Evolutionary conservation across 495 filamentous ascomycete species (phyloP).

Genomic region (Neurospora tetraspora): DNA sequence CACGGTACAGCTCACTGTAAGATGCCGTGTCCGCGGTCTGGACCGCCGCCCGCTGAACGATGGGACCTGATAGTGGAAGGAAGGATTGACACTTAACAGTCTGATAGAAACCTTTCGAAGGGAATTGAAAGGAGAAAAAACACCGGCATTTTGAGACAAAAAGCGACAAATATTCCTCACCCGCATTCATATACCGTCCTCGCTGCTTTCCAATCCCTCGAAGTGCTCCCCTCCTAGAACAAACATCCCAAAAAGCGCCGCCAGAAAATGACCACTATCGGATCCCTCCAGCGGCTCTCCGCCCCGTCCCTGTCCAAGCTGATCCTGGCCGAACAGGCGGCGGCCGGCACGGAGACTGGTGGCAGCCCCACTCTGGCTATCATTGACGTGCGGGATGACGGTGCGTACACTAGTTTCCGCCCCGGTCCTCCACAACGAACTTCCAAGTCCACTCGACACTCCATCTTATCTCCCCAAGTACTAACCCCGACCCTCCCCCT

Average conservation of each 20-base stretch:
- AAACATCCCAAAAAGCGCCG: constrained; percentile 32
- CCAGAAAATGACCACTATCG: constrained; percentile 35
- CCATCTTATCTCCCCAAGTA: background rate
- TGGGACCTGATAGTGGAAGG: background rate
- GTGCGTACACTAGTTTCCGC: constrained; percentile 25
- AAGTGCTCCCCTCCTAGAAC: background rate
- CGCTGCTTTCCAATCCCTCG: too few species aligned
- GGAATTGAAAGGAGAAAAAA: background rate
- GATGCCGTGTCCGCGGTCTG: background rate
- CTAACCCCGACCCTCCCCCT: background rate
- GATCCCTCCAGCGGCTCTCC: constrained; percentile 53
- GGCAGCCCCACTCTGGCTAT: constrained; percentile 46
- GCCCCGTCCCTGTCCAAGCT: constrained; percentile 50
- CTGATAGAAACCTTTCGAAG: background rate
- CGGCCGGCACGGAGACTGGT: background rate
- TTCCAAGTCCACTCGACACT: background rate
- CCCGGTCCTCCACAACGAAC: background rate
- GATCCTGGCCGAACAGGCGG: constrained; percentile 26
- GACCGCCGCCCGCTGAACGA: background rate
- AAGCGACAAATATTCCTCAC: background rate
- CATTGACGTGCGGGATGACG: constrained; percentile 82
- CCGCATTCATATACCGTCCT: too few species aligned
- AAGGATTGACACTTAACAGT: background rate
- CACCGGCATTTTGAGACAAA: background rate
- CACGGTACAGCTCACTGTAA: background rate